phyloP scores from a whole-genome alignment of 257 asterid genomes.

The Ophiorrhiza pumila region DNA sequence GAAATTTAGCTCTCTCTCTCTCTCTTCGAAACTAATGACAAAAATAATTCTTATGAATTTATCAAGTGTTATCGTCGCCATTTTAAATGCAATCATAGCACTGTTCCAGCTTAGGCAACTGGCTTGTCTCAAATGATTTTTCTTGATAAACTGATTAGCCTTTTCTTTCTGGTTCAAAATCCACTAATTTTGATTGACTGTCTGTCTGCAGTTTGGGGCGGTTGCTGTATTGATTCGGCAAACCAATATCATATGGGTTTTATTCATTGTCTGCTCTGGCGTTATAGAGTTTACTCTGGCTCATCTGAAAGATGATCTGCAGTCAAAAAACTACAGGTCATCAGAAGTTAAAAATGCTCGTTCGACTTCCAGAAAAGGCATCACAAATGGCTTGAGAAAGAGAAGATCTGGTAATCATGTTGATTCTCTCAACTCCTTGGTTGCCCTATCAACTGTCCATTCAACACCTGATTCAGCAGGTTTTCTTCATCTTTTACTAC shows the following conservation, averaged over 20 bases:
- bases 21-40: not conserved
- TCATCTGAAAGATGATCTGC: conserved; percentile 34
- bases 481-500: conserved; percentile 21
- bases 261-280: conserved; percentile 72
- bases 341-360: conserved; percentile 38
- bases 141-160: not conserved
- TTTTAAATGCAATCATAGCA: not conserved
- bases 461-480: conserved; percentile 50
- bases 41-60: not conserved
- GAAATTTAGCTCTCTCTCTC: conserved; percentile 15
- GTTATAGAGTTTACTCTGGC: conserved; percentile 50
- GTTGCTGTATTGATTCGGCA: conserved; percentile 80
- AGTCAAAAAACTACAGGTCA: conserved; percentile 28
- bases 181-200: conserved; percentile 21
- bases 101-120: not conserved
- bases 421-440: conserved; percentile 21
- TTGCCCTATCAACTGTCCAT: conserved; percentile 23
- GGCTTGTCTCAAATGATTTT: not conserved
- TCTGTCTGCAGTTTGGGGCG: conserved; percentile 64
- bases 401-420: conserved; percentile 39
- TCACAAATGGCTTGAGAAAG: conserved; percentile 48
- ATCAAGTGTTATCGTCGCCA: not conserved
- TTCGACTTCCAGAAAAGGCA: conserved; percentile 28
- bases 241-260: conserved; percentile 91
- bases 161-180: conserved; percentile 2